phyloP scores from a whole-genome alignment of 768 basidiomycete genomes.

The Pleurotus tuber-regium region DNA sequence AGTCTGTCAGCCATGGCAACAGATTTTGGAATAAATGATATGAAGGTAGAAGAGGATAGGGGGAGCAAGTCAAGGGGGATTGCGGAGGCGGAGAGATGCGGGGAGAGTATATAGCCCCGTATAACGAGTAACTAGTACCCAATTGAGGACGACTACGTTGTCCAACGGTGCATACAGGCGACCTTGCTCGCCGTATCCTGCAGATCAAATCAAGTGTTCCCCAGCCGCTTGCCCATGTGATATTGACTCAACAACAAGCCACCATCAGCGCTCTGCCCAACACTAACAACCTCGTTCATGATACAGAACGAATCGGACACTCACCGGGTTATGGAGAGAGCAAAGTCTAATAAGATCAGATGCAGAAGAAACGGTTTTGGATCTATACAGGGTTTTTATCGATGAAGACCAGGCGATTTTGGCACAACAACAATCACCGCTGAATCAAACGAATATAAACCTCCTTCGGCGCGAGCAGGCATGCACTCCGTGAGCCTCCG shows the following conservation, averaged over 20 bases:
- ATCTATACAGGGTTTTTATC: not conserved
- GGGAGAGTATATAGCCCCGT: not conserved
- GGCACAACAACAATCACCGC: not conserved
- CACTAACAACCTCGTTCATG: not conserved
- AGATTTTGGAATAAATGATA: too few relatives aligned
- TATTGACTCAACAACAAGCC: not conserved
- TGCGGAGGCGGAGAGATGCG: not conserved
- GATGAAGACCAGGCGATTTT: not conserved
- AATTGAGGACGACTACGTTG: too few relatives aligned
- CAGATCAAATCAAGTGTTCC: not conserved
- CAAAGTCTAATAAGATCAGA: not conserved
- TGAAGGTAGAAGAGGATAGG: not conserved
- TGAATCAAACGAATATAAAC: not conserved
- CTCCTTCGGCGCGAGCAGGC: not conserved
- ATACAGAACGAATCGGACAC: not conserved
- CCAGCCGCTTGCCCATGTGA: not conserved
- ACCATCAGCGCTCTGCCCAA: too few relatives aligned
- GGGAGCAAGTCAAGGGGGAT: not conserved
- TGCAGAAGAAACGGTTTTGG: not conserved
- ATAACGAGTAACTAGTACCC: too few relatives aligned
- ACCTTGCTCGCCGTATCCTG: not conserved
- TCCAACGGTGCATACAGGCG: too few relatives aligned
- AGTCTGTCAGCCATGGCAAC: slow-evolving; percentile 53
- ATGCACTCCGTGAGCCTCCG: not conserved
- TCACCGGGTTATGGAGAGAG: not conserved